Evolutionary conservation across 441 rosid species (phyloP), one percentile per base, ranked within the genome.

Genomic region (Pelargonium citronellum): DNA sequence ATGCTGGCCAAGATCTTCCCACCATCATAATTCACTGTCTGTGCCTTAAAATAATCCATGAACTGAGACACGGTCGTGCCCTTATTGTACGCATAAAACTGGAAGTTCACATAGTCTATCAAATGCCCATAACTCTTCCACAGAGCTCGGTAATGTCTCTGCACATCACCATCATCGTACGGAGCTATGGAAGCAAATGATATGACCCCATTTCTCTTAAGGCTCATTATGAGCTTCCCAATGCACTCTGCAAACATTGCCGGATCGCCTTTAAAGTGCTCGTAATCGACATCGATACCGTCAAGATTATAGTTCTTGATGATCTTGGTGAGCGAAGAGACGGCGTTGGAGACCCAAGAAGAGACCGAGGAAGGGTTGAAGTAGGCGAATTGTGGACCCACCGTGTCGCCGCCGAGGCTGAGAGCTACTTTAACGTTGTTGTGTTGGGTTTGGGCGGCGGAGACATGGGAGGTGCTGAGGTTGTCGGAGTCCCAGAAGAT

Each of bases 31-130:
- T 79, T 83, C 5, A 74, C 70, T 71, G 73, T 77, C 65, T 73
- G 85, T 30, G 66, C 41, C 1, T 79, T 72, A 69, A 77, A 83
- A 79, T 83, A 81, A 30, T 71, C 30, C 43, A 83, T 27, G 34
- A 83, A 79, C 65, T 80, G 77, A 67, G 75, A 68, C 39, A 83
- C 82, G 0, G 79, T 69, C 43, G 81, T 80, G 49, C 79, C 81
- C 51, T 73, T 6, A 64, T 77, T 81, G 19, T 83, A 83, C 2
- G 86, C 86, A 2, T 83, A 80, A 67, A 83, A 83, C 61, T 83
- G 84, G 82, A 83, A 80, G 73, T 80, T 79, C 61, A 83, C 81
- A 60, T 80, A 83, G 72, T 79, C 83, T 66, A 83, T 83, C 22
- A 77, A 51, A 71, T 79, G 55, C 13, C 86, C 80, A 61, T 80